Evolutionary conservation across 345 rosid species (phyloP).

Genomic region (Gossypium stocksii): DNA sequence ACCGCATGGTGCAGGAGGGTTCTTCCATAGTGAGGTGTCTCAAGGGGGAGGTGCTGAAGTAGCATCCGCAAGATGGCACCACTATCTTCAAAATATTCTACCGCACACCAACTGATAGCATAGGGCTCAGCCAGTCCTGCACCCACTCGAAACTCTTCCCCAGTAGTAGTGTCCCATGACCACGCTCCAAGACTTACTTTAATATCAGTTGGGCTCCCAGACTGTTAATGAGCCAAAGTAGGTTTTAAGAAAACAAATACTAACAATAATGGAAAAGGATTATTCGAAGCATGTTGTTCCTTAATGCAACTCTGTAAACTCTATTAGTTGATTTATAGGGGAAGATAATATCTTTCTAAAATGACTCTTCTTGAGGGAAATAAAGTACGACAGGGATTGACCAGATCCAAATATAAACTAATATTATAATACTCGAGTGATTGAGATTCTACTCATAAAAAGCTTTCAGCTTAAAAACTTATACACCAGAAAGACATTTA

Average conservation of each 20-base stretch:
- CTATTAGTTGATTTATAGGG: background rate
- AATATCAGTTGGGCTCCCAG: constrained; percentile 51
- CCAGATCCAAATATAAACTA: background rate
- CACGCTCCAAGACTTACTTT: constrained; percentile 85
- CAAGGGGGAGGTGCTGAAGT: constrained; percentile 43
- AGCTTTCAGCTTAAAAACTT: background rate
- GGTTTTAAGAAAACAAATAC: background rate
- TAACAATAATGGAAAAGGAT: background rate
- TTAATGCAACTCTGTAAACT: background rate
- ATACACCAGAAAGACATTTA: background rate
- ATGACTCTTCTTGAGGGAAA: background rate
- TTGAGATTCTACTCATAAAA: background rate
- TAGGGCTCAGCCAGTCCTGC: constrained; percentile 98
- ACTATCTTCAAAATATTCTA: constrained; percentile 80
- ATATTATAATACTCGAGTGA: background rate
- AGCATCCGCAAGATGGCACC: constrained; percentile 72
- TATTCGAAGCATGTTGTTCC: background rate
- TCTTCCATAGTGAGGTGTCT: constrained; percentile 60
- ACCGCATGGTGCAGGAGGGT: constrained; percentile 93
- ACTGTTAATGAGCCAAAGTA: constrained; percentile 35
- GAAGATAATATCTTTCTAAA: background rate
- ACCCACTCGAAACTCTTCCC: constrained; percentile 94
- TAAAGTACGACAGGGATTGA: background rate
- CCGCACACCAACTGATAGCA: constrained; percentile 84
- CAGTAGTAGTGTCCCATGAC: constrained; percentile 88